Conservation (phyloP, 176 grass and related monocot genomes). For the Phoenix roebelenii region DNA sequence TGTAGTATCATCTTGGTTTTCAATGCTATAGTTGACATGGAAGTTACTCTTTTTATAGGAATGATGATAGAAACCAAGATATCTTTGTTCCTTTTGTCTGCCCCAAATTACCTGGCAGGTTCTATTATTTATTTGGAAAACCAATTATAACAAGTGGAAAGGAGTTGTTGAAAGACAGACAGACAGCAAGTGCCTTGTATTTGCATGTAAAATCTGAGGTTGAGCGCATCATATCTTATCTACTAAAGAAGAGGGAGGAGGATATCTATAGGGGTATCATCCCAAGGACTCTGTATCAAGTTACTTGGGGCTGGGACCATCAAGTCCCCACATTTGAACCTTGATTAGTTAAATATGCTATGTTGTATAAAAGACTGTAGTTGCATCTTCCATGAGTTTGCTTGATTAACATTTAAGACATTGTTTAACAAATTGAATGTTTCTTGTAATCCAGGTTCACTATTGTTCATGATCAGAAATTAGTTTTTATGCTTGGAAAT, state of each 20-base stretch:
- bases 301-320: slow-evolving; percentile 18
- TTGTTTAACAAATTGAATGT: no score
- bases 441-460: no score
- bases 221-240: slow-evolving; percentile 34
- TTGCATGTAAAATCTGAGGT: slow-evolving; percentile 58
- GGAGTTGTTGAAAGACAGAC: slow-evolving; percentile 32
- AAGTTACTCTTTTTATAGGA: slow-evolving; percentile 13
- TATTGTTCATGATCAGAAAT: no score
- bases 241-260: slow-evolving; percentile 54
- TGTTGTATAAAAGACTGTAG: no score
- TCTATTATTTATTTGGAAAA: slow-evolving; percentile 69
- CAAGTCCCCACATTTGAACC: slow-evolving; percentile 53
- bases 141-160: slow-evolving; percentile 34
- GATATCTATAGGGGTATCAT: slow-evolving; percentile 44
- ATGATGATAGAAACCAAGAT: slow-evolving; percentile 26
- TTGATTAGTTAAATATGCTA: slow-evolving; percentile 2
- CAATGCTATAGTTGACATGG: not conserved
- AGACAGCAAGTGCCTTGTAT: slow-evolving; percentile 29
- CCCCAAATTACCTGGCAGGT: slow-evolving; percentile 44
- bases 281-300: slow-evolving; percentile 29
- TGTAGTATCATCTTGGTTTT: no score
- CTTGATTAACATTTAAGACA: no score
- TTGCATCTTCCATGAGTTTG: no score
- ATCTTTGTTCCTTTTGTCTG: slow-evolving; percentile 37
- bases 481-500: no score